Evolutionary conservation across 2,329 filamentous ascomycete species (phyloP).

Genomic region (Leptographium galeiforme): DNA sequence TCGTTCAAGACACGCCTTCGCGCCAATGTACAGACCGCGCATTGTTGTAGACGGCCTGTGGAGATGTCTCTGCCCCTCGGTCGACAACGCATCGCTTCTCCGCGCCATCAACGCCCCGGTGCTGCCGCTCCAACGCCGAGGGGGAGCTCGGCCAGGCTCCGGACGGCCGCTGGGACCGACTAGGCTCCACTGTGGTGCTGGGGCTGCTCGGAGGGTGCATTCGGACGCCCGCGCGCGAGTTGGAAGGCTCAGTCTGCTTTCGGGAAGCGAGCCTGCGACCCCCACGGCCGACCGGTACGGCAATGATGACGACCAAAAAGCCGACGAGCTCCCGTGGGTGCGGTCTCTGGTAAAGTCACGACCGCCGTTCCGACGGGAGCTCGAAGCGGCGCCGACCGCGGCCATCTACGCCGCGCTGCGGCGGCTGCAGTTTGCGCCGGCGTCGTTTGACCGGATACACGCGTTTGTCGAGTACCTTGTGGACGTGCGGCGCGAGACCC

Average conservation of each 20-base stretch:
- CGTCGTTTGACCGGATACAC: constrained; percentile 23
- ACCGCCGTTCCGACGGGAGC: constrained; percentile 7
- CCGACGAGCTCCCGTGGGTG: constrained; percentile 1
- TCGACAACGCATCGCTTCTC: constrained; percentile 26
- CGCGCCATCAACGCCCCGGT: constrained; percentile 15
- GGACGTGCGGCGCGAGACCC: constrained; percentile 35
- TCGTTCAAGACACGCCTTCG: no score
- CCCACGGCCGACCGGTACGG: constrained; percentile 4
- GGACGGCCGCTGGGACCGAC: not conserved
- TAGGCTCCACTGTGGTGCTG: not conserved
- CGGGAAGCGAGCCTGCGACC: not conserved
- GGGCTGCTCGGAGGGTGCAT: not conserved
- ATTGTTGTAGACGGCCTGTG: constrained; percentile 44
- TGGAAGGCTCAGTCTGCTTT: constrained; percentile 3
- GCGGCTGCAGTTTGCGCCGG: constrained; percentile 21
- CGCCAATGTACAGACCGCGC: constrained; percentile 16
- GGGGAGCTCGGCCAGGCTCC: not conserved
- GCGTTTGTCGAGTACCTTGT: constrained; percentile 46
- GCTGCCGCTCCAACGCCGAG: not conserved
- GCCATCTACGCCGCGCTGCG: constrained; percentile 26
- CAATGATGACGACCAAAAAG: not conserved
- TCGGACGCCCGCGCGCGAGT: constrained; percentile 1
- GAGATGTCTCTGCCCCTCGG: constrained; percentile 48
- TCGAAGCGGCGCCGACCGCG: constrained; percentile 5
- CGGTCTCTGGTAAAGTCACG: constrained; percentile 3